phyloP scores from a whole-genome alignment of 192 early-diverging fungal species.

The Rhizophagus sp. region DNA sequence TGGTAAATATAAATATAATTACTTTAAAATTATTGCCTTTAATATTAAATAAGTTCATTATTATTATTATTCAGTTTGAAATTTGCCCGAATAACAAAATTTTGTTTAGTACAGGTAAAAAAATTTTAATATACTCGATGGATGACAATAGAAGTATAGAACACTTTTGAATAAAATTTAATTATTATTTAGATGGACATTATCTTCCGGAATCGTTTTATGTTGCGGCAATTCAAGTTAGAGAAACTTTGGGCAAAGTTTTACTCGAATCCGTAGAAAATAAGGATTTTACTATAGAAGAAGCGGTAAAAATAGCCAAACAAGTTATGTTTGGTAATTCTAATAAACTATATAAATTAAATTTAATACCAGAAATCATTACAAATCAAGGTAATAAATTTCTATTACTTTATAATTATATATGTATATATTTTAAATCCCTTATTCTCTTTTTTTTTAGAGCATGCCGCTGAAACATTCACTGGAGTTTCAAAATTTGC shows the following conservation, averaged over 20 bases:
- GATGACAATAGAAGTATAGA: neutral
- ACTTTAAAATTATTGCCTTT: neutral
- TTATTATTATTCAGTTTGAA: neutral
- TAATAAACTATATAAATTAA: slow-evolving; percentile 16
- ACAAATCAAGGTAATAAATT: neutral
- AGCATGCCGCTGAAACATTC: neutral
- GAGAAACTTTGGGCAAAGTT: slow-evolving; percentile 22
- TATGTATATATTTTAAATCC: no score
- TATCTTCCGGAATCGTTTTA: slow-evolving; percentile 19
- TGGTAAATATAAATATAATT: neutral
- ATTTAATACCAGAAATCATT: neutral
- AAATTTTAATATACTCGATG: neutral
- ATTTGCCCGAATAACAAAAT: slow-evolving; percentile 26
- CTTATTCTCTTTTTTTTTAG: neutral
- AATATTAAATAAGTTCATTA: neutral
- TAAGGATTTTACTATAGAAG: slow-evolving; percentile 6
- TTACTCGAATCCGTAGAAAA: slow-evolving; percentile 2
- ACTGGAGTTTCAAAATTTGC: neutral
- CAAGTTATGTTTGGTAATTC: slow-evolving; percentile 25
- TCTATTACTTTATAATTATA: no score
- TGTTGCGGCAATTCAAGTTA: slow-evolving; percentile 17
- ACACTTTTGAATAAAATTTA: neutral
- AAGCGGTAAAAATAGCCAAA: slow-evolving; percentile 18
- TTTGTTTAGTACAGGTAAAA: slow-evolving; percentile 28
- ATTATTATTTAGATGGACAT: slow-evolving; percentile 20